Conservation (phyloP, 2,329 filamentous ascomycete species). For the Dactylellina sp. region DNA sequence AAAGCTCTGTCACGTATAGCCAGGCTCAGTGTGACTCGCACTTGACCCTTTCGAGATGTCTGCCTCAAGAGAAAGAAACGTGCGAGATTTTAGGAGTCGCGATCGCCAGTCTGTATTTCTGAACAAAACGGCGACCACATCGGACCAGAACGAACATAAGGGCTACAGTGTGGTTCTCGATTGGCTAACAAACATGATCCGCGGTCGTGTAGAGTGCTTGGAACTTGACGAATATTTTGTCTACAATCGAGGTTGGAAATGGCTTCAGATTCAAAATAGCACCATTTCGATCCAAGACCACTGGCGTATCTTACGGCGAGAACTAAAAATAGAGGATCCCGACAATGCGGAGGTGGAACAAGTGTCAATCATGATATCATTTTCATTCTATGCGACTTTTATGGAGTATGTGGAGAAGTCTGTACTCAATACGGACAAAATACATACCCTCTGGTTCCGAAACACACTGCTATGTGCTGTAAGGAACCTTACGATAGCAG, state of each 20-base stretch:
- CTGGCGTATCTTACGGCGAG: neutral
- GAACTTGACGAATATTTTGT: neutral
- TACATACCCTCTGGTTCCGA: neutral
- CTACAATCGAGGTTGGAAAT: neutral
- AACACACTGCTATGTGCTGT: neutral
- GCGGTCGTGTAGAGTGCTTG: neutral
- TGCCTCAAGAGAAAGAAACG: neutral
- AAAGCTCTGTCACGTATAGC: neutral
- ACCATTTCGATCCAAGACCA: too few species aligned
- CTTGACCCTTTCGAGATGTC: too few species aligned
- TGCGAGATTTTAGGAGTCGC: neutral
- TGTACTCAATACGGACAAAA: neutral
- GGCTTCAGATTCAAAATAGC: neutral
- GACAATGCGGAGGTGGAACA: too few species aligned
- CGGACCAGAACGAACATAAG: neutral
- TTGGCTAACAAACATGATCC: conserved; percentile 1
- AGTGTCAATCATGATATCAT: neutral
- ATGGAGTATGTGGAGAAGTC: neutral
- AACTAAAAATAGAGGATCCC: neutral
- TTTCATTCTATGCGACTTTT: neutral
- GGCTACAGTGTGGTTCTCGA: neutral
- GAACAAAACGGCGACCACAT: neutral
- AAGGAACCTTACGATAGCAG: neutral
- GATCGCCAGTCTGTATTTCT: too few species aligned
- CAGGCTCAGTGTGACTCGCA: too few species aligned